Conservation (phyloP, 2,329 filamentous ascomycete species). For the Colletotrichum coccodes region DNA sequence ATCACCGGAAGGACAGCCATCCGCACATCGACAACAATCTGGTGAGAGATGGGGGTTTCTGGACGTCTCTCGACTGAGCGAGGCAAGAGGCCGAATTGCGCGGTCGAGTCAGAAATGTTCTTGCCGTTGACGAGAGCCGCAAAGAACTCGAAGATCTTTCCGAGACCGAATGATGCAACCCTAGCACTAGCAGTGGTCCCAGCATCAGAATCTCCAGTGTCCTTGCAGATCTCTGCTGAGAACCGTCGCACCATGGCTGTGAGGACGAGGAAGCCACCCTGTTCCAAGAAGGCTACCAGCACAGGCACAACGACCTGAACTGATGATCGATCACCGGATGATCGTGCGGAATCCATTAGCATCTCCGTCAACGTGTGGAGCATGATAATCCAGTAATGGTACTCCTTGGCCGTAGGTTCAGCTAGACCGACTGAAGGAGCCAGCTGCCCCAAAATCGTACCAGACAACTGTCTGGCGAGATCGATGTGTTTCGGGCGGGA, state of each 20-base stretch:
- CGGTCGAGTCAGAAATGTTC: constrained; percentile 80
- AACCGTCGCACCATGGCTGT: constrained; percentile 79
- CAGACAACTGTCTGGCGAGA: constrained; percentile 74
- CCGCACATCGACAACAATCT: constrained; percentile 88
- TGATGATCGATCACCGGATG: constrained; percentile 58
- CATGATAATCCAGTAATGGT: constrained; percentile 85
- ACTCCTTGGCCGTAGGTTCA: constrained; percentile 68
- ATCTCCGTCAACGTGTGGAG: constrained; percentile 82
- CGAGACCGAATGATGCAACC: constrained; percentile 64
- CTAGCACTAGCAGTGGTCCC: constrained; percentile 27
- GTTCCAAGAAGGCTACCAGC: constrained; percentile 86
- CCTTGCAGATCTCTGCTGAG: constrained; percentile 61
- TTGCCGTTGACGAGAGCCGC: constrained; percentile 80
- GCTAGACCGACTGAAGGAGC: constrained; percentile 54
- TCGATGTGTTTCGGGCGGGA: constrained; percentile 63
- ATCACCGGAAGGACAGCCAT: constrained; percentile 82
- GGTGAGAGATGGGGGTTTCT: constrained; percentile 62
- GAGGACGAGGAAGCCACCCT: constrained; percentile 78
- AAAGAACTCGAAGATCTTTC: constrained; percentile 88
- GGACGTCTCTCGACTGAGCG: constrained; percentile 53
- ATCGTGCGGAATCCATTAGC: constrained; percentile 71
- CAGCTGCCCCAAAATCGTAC: constrained; percentile 76
- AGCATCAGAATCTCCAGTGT: constrained; percentile 34
- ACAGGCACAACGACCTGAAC: constrained; percentile 77
- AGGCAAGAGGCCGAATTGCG: constrained; percentile 57